A percentile compares a stretch with the other conserved stretches of the same genome.
Evolutionary conservation across 768 basidiomycete species (phyloP).

Genomic region (Lactarius akahatsu): DNA sequence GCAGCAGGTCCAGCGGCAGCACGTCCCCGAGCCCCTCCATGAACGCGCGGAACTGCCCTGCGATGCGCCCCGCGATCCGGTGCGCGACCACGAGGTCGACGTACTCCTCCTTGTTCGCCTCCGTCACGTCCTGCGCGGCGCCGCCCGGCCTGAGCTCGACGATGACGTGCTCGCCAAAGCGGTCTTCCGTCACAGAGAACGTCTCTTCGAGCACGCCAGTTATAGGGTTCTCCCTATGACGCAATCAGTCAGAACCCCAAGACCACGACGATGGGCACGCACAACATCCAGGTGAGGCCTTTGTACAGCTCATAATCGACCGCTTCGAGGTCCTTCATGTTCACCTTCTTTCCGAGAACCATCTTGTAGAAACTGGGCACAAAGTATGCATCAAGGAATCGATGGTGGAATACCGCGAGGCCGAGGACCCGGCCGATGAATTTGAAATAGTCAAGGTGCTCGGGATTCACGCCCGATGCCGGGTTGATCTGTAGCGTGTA

Average conservation of each 20-base stretch:
- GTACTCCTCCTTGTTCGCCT: slow-evolving; percentile 76
- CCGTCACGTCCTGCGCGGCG: slow-evolving; percentile 59
- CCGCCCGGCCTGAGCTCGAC: slow-evolving; percentile 67
- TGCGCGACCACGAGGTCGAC: slow-evolving; percentile 78
- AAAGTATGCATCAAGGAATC: slow-evolving; percentile 79
- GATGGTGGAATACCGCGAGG: slow-evolving; percentile 72
- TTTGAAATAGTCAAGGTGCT: slow-evolving; percentile 78
- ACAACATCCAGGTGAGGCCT: slow-evolving; percentile 76
- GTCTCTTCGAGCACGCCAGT: slow-evolving; percentile 73
- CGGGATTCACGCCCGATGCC: slow-evolving; percentile 71
- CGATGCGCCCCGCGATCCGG: slow-evolving; percentile 77
- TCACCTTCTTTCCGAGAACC: slow-evolving; percentile 61
- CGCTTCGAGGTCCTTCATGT: slow-evolving; percentile 64
- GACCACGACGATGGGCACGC: slow-evolving; percentile 34
- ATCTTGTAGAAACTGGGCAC: slow-evolving; percentile 81
- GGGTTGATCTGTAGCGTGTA: slow-evolving; percentile 82
- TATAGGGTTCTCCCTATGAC: slow-evolving; percentile 66
- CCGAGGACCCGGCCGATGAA: slow-evolving; percentile 76
- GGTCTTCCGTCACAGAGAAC: slow-evolving; percentile 68
- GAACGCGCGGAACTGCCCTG: slow-evolving; percentile 83
- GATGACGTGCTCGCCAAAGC: slow-evolving; percentile 69
- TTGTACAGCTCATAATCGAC: slow-evolving; percentile 68
- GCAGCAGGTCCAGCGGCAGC: slow-evolving; percentile 78
- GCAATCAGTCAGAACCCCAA: slow-evolving; percentile 14
- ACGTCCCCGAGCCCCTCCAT: slow-evolving; percentile 84